These are phyloP conservation scores for Aspergillus aculeatinus DNA, from an alignment of 2,329 filamentous ascomycete species.

Conservation along the genomic window DNA sequence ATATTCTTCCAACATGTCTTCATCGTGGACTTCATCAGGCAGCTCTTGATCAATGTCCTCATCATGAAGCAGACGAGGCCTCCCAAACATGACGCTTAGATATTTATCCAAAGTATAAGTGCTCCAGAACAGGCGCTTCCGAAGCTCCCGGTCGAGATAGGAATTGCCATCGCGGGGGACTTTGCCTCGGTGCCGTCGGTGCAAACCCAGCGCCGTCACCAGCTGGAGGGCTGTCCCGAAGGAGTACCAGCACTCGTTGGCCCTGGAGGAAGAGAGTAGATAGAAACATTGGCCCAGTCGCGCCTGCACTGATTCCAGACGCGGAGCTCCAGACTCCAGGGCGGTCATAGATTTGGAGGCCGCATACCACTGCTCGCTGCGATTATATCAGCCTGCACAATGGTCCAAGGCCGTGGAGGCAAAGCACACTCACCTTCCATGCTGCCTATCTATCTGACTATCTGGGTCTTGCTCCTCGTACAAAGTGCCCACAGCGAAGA, in stretches of 20 bases:
- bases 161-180: constrained; percentile 29
- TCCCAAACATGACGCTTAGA: constrained; percentile 61
- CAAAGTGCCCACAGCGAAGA: constrained; percentile 50
- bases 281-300: constrained; percentile 59
- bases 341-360: constrained; percentile 39
- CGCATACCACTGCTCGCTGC: constrained; percentile 40
- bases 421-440: constrained; percentile 28
- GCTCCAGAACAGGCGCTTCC: constrained; percentile 62
- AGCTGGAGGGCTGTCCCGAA: constrained; percentile 60
- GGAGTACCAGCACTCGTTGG: constrained; percentile 61
- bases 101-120: constrained; percentile 64
- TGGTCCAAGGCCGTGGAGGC: not conserved
- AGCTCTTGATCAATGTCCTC: constrained; percentile 63
- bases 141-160: constrained; percentile 50
- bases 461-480: constrained; percentile 45
- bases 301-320: constrained; percentile 58
- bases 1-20: constrained; percentile 52
- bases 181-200: constrained; percentile 33
- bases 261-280: constrained; percentile 57
- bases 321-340: constrained; percentile 54
- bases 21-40: constrained; percentile 57
- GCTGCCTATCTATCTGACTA: constrained; percentile 24
- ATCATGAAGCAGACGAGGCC: constrained; percentile 61
- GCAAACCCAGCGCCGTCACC: constrained; percentile 47
- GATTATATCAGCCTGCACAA: constrained; percentile 2